phyloP scores from a whole-genome alignment of 2,329 filamentous ascomycete genomes.

The Cadophora luteo-olivacea region DNA sequence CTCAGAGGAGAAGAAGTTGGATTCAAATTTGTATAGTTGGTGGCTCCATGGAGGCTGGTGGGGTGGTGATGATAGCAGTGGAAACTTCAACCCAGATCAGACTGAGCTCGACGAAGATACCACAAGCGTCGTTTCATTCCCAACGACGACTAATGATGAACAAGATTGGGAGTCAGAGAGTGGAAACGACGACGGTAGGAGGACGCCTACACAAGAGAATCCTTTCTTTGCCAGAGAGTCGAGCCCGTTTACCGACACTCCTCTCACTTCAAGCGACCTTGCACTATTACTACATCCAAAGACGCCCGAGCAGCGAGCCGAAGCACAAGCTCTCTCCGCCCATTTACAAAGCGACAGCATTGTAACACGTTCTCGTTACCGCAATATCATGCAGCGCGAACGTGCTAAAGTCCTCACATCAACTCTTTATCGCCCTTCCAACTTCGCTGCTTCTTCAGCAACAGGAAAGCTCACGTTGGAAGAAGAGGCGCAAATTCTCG shows the following conservation, averaged over 20 bases:
- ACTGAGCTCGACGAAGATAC: constrained; percentile 70
- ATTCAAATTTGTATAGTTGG: constrained; percentile 80
- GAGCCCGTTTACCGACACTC: constrained; percentile 66
- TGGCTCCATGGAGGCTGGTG: constrained; percentile 86
- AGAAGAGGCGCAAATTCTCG: constrained; percentile 66
- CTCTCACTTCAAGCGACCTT: constrained; percentile 71
- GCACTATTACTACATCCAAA: constrained; percentile 83
- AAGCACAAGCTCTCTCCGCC: constrained; percentile 81
- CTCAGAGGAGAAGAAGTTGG: constrained; percentile 69
- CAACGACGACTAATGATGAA: constrained; percentile 53
- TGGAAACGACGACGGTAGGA: constrained; percentile 53
- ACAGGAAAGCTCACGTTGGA: constrained; percentile 56
- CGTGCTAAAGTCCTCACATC: constrained; percentile 71
- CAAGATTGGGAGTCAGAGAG: constrained; percentile 52
- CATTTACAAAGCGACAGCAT: constrained; percentile 76
- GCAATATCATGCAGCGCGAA: constrained; percentile 69
- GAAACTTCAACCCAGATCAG: constrained; percentile 70
- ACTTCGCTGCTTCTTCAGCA: constrained; percentile 40
- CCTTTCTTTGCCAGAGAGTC: constrained; percentile 58
- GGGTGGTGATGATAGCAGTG: constrained; percentile 81
- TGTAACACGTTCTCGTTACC: constrained; percentile 83
- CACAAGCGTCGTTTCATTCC: constrained; percentile 78
- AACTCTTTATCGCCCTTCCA: constrained; percentile 47
- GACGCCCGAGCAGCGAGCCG: constrained; percentile 77
- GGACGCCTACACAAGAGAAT: constrained; percentile 76